phyloP scores from a whole-genome alignment of 2,329 filamentous ascomycete species.

The Alternaria arborescens region DNA sequence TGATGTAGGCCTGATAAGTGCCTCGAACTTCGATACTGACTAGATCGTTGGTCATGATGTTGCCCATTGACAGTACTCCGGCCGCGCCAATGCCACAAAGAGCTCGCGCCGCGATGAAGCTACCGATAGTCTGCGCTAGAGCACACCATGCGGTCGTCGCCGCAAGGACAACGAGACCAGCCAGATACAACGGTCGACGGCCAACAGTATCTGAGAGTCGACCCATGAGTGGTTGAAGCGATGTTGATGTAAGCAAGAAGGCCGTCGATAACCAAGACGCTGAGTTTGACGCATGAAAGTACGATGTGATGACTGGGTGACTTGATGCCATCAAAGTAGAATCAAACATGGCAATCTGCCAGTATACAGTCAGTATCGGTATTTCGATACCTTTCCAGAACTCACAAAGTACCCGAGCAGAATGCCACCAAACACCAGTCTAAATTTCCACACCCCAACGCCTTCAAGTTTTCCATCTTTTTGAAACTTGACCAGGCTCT shows the following conservation, averaged over 20 bases:
- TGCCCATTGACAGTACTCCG: constrained; percentile 71
- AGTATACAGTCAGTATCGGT: constrained; percentile 51
- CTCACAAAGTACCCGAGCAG: constrained; percentile 51
- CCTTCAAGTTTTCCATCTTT: constrained; percentile 46
- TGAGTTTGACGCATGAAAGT: constrained; percentile 79
- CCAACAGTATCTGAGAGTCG: constrained; percentile 78
- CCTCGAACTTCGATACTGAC: constrained; percentile 78
- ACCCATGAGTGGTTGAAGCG: constrained; percentile 78
- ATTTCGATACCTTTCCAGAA: constrained; percentile 1
- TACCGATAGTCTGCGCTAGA: constrained; percentile 70
- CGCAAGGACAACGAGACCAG: constrained; percentile 69
- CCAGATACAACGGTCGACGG: constrained; percentile 71
- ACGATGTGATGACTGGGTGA: constrained; percentile 82
- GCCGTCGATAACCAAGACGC: constrained; percentile 85
- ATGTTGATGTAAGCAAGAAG: constrained; percentile 78
- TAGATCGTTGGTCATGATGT: constrained; percentile 76
- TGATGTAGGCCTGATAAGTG: constrained; percentile 74
- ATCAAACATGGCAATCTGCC: constrained; percentile 66
- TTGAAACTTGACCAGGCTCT: constrained; percentile 36
- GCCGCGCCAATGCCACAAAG: constrained; percentile 78
- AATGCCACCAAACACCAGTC: constrained; percentile 51
- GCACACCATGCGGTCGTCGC: constrained; percentile 74
- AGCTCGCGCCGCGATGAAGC: constrained; percentile 74
- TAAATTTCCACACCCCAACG: constrained; percentile 44
- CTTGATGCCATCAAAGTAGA: constrained; percentile 82